A percentile compares a stretch with the other conserved stretches of the same genome.
Conservation (phyloP, 2,329 filamentous ascomycete genomes). For the Arthroderma sp. region DNA sequence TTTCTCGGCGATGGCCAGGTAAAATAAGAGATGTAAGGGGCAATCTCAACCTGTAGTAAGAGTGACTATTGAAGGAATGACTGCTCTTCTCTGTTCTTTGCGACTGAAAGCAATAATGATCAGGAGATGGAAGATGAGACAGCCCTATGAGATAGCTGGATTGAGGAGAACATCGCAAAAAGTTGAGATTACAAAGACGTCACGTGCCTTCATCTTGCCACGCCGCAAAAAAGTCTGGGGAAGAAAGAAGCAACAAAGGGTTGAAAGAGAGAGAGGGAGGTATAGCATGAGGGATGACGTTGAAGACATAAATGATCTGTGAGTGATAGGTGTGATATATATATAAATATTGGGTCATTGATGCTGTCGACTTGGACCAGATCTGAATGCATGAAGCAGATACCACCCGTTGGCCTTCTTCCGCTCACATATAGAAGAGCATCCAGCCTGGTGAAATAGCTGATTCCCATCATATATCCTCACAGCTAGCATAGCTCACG, state of each 20-base stretch:
- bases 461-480: neutral
- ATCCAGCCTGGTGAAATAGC: neutral
- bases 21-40: neutral
- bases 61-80: conserved; percentile 4
- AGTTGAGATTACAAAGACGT: neutral
- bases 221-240: neutral
- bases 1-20: neutral
- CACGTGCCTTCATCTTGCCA: neutral
- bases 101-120: neutral
- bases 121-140: neutral
- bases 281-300: neutral
- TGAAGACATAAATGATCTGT: neutral
- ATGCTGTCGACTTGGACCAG: neutral
- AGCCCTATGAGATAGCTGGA: neutral
- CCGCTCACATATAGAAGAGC: neutral
- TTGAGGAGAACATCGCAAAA: neutral
- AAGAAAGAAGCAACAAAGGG: neutral
- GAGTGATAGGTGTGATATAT: neutral
- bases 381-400: neutral
- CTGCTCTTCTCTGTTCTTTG: conserved; percentile 1
- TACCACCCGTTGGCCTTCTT: neutral
- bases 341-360: neutral
- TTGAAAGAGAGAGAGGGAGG: neutral
- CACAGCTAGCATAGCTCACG: neutral
- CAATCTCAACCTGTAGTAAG: neutral